Conservation (phyloP, 1,139 yeast genomes). For the Blastobotrys proliferans region DNA sequence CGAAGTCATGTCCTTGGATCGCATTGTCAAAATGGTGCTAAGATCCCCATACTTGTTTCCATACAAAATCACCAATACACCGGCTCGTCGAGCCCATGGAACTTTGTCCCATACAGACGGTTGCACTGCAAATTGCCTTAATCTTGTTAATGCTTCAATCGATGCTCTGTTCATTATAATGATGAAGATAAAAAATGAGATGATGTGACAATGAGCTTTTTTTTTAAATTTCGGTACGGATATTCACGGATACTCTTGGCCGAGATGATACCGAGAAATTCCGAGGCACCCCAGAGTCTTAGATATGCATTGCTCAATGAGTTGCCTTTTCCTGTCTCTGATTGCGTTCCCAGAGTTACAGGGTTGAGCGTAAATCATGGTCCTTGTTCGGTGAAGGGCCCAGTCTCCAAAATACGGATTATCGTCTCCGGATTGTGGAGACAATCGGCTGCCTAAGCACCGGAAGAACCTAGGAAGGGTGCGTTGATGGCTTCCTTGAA, state of each 20-base stretch:
- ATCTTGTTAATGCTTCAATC: conserved; percentile 1
- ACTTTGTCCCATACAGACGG: conserved; percentile 50
- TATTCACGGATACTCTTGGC: too few species aligned
- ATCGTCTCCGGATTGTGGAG: too few species aligned
- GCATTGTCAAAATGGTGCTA: conserved; percentile 68
- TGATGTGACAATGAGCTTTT: not conserved
- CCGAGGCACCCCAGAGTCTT: too few species aligned
- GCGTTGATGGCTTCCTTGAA: conserved; percentile 46
- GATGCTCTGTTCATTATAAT: conserved; percentile 8
- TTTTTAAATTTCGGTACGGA: too few species aligned
- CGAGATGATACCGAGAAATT: too few species aligned
- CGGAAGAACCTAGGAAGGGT: conserved; percentile 42
- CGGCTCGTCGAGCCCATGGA: conserved; percentile 63
- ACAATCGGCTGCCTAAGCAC: too few species aligned
- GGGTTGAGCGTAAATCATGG: too few species aligned
- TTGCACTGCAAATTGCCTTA: not conserved
- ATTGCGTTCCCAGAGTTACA: too few species aligned
- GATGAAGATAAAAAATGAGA: conserved; percentile 1
- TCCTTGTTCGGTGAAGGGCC: too few species aligned
- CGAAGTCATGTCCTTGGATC: conserved; percentile 62
- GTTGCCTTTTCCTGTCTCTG: too few species aligned
- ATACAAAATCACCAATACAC: conserved; percentile 68
- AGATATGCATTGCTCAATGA: too few species aligned
- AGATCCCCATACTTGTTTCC: conserved; percentile 66
- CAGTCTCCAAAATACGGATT: too few species aligned